Base-by-base conservation (phyloP, 139 green algal genomes). In the Diplosphaera chodatii region DNA sequence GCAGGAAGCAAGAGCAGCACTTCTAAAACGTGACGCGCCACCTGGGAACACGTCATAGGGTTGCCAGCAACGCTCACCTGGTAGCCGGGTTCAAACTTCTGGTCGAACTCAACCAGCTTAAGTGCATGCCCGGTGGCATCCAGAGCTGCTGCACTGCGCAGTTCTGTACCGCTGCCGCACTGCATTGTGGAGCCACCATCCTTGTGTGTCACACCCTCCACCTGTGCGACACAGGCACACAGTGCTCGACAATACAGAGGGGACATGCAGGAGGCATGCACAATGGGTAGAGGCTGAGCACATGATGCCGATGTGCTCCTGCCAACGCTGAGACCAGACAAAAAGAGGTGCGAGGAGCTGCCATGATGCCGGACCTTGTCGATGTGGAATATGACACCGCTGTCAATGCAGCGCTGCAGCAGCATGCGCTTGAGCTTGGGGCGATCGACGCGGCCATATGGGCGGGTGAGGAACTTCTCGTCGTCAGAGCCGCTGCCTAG, bases 51-150 rank as follows among this genome's bases (percentile, higher is more conserved):
- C n/a, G n/a, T n/a, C n/a, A n/a, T n/a, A n/a, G n/a, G n/a, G n/a
- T n/a, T n/a, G n/a, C n/a, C n/a, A n/a, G n/a, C n/a, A n/a, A n/a
- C n/a, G n/a, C n/a, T 20, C 34, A 63, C 69, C 69, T 80, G 75
- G 34, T 76, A 80, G 15, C 75, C 75, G 23, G 95, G 95, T 68
- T 97, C 84, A 78, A 96, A 98, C 59, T 92, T 85, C 69, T 90
- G 75, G 73, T 97, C 91, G 80, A 89, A 98, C 65, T 97, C 62
- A 31, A 88, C 90, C 65, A 99, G 84, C 69, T 87, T 88, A 33
- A 90, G 83, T 20, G 82, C 78, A 77, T 97, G 91, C 23, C 95
- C 92, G 4, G 94, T 99, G 13, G 91, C 91, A 72, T 99, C 95
- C 25, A 98, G 79, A 34, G 98, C 89, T 32, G 40, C 71, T 70